Evolutionary conservation across 139 green algal genomes (phyloP).

Genomic region (Ettlia oleoabundans): DNA sequence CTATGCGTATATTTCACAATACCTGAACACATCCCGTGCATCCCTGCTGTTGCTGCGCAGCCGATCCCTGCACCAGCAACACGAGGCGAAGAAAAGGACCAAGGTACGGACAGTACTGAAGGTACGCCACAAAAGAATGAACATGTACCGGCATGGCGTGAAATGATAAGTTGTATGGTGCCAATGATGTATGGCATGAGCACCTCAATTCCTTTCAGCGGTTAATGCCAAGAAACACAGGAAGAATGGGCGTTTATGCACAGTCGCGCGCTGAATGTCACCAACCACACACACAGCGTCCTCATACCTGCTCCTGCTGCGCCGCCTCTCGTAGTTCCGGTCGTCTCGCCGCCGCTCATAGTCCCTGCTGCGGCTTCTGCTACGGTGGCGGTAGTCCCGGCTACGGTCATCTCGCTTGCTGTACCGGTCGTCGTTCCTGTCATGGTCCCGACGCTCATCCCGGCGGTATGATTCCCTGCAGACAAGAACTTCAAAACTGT

Average conservation of each 20-base stretch:
- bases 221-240: too few relatives aligned
- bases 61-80: neutral
- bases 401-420: neutral
- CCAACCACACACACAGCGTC: neutral
- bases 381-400: neutral
- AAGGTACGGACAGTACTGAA: neutral
- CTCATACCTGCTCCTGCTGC: slow-evolving; percentile 16
- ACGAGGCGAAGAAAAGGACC: neutral
- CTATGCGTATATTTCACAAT: too few relatives aligned
- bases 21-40: slow-evolving; percentile 42
- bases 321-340: neutral
- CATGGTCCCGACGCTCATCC: too few relatives aligned
- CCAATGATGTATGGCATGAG: too few relatives aligned
- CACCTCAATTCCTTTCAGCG: too few relatives aligned
- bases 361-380: neutral
- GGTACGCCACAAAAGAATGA: neutral
- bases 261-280: neutral
- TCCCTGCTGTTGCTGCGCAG: slow-evolving; percentile 19
- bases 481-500: too few relatives aligned
- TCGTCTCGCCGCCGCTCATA: neutral
- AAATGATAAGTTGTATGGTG: too few relatives aligned
- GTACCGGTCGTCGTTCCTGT: neutral
- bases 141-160: neutral
- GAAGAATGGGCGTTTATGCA: too few relatives aligned
- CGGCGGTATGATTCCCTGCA: too few relatives aligned